Conservation (phyloP, 306 rosid genomes). For the Elaeagnus macrophylla region DNA sequence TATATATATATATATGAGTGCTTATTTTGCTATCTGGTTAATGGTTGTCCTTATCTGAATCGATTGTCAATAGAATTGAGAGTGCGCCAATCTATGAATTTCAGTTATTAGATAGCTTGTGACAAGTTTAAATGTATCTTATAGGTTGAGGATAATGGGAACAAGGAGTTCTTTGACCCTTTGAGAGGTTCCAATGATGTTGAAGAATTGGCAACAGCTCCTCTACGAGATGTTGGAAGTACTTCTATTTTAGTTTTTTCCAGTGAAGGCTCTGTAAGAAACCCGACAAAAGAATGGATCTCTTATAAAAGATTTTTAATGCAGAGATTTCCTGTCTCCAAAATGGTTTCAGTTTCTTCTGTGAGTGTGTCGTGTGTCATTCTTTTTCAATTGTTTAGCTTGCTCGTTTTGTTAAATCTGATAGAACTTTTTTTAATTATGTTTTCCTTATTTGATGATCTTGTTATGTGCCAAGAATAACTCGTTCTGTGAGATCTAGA, state of each 20-base stretch:
- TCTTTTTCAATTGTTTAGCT: background rate
- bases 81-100: background rate
- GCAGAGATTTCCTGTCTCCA: conserved; percentile 80
- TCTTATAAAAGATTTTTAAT: conserved; percentile 66
- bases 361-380: conserved; percentile 37
- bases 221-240: conserved; percentile 21
- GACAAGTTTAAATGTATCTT: background rate
- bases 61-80: background rate
- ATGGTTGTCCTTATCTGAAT: background rate
- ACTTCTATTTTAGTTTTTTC: conserved; percentile 18
- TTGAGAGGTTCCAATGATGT: conserved; percentile 46
- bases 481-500: too few species aligned
- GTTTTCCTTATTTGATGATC: too few species aligned
- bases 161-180: conserved; percentile 55
- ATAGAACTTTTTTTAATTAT: background rate
- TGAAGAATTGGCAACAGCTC: conserved; percentile 19
- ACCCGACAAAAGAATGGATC: conserved; percentile 61
- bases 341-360: conserved; percentile 61
- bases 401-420: background rate
- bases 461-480: too few species aligned
- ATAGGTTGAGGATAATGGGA: conserved; percentile 44
- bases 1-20: too few species aligned
- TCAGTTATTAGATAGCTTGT: background rate
- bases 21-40: background rate
- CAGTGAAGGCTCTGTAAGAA: conserved; percentile 28